Base-by-base conservation (phyloP, 306 rosid genomes). In the Cucumis cinereus region DNA sequence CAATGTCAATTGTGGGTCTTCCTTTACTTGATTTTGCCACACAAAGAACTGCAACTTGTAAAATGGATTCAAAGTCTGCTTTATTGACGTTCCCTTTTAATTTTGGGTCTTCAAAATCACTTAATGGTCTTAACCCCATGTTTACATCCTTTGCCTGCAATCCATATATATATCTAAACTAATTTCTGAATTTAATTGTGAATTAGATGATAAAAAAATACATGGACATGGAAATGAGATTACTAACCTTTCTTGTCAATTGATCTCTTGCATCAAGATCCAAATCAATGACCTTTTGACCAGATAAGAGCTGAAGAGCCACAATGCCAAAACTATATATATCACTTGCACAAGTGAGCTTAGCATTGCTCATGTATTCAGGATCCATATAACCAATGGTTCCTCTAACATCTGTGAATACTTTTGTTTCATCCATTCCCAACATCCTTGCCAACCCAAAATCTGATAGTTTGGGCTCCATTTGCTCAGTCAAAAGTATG, bases 301-400 rank as follows among this genome's bases (percentile, higher is more conserved):
- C 98, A 0, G 97, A 91, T n/a, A 93, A 76, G 56, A 93, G 81
- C 74, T 93, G 98, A 14, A 93, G 83, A 70, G 82, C 77, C 70
- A 93, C 97, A 76, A 91, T 90, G 7, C 98, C 97, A 54, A 91
- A 91, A 79, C 98, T 91, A 49, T 90, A 93, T 17, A 91, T 76
- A 66, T 93, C 97, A 84, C 98, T 93, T 0, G 93, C 92, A 57
- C 97, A 86, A 0, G 96, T 93, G 47, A 93, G 78, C 82, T 88
- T 88, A 63, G 97, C 93, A 81, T 88, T 91, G 77, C 88, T 91
- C 97, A 93, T 90, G 81, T 93, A 93, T 79, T 93, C 98, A 4
- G 98, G 98, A 79, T 93, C 98, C 98, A 93, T 93, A 61, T 91
- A 93, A 0, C 98, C 98, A 79, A 89, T 88, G 23, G 97, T 93